phyloP scores from a whole-genome alignment of 1,284 basidiomycete species.

The Pyrrhoderma noxium region DNA sequence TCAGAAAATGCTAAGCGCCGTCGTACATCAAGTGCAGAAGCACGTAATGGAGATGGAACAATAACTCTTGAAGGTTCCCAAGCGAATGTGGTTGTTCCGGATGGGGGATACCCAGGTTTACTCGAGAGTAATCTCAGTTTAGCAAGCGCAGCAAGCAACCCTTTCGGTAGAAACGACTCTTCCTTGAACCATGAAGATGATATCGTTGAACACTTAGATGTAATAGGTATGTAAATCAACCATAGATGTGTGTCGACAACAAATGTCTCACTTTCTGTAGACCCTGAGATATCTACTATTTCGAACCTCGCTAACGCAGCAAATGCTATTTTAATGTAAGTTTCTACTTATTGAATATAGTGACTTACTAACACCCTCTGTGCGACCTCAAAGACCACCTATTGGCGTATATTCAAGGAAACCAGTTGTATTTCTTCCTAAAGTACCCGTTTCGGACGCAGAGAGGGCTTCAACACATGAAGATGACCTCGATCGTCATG shows the following conservation, averaged over 20 bases:
- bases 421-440: constrained; percentile 55
- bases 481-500: constrained; percentile 70
- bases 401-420: constrained; percentile 61
- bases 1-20: neutral
- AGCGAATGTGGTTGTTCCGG: constrained; percentile 27
- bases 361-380: neutral
- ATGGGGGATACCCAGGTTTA: constrained; percentile 30
- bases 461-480: constrained; percentile 29
- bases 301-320: constrained; percentile 71
- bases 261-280: constrained; percentile 29
- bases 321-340: constrained; percentile 65
- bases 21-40: neutral
- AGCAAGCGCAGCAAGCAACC: constrained; percentile 23
- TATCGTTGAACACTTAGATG: constrained; percentile 72
- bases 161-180: constrained; percentile 20
- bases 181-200: constrained; percentile 55
- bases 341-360: constrained; percentile 1
- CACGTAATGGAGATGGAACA: constrained; percentile 9
- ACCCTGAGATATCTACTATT: constrained; percentile 66
- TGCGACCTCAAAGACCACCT: constrained; percentile 54
- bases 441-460: constrained; percentile 20
- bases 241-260: neutral
- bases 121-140: constrained; percentile 40
- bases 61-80: constrained; percentile 28
- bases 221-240: constrained; percentile 45